Evolutionary conservation across 768 basidiomycete species (phyloP), one percentile per base, ranked within the genome.

Genomic region (Crassisporium funariophilum): DNA sequence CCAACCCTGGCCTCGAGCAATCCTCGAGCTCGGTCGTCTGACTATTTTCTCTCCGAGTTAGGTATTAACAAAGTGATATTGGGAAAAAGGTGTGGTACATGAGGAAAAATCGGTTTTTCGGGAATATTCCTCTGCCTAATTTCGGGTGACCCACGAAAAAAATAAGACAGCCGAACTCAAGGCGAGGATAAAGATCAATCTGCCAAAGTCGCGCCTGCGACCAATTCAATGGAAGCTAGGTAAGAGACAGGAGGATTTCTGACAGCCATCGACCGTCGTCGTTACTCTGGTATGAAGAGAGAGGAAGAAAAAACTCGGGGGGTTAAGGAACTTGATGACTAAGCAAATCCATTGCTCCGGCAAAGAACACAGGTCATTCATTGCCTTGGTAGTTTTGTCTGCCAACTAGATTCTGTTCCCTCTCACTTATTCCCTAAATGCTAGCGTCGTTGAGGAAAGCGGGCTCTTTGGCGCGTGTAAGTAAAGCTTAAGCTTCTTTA

Each of bases 91-190:
- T 43, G 50, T 51, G 50, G 53, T 41, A 47, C 40, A 50, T 43
- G 37, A 51, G 44, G 39, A 36, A 48, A 49, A 53, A 19, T 46
- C 38, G 47, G 55, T 38, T n/a, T 45, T 51, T 59, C 53, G 48
- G 52, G 50, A 48, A 72, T 88, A 75, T 87, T 72, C 75, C 85
- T 85, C 81, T 70, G 67, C 86, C 80, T 72, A 91, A 91, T 90
- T 91, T 85, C 86, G 81, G 74, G 74, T 71, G 69, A 71, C 79
- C 79, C 82, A 82, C 69, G 53, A 49, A 61, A 42, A 51, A 60
- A 51, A 64, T 71, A 69, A 75, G 75, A 64, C 62, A 70, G 62
- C 75, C 86, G 83, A 88, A 89, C 88, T 89, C 88, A 88, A 87
- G 79, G 86, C 69, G 76, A 85, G 84, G 67, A 69, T 66, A 53